Evolutionary conservation across 139 green algal species (phyloP), one percentile per base, ranked within the genome.

Genomic region (Tetraselmis chui): DNA sequence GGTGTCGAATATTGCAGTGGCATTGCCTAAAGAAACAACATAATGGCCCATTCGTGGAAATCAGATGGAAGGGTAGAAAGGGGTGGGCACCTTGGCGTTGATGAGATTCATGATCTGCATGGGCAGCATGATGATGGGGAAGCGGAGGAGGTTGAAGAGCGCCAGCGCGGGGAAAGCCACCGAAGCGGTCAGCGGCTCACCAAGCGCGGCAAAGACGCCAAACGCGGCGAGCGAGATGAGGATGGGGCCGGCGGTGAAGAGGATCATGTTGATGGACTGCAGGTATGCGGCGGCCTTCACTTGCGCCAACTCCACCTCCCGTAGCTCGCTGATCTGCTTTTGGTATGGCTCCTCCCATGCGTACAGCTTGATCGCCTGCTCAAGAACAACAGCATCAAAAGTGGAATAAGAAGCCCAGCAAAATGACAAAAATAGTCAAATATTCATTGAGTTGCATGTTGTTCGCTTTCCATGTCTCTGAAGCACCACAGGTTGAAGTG

Each of bases 281-380:
- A 67, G 45, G 45, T 25, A 67, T 5, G 45, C 45, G 45, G 45
- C 45, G 45, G 45, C 45, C 45, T 67, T 80, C 11, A 67, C 45
- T 67, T 67, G 78, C 23, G 25, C 28, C 45, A 97, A 85, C 89
- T 98, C 94, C 28, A 86, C 59, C 30, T 92, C 88, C 0, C 94
- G 84, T 59, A 97, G 84, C n/a, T 86, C 79, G 23, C 76, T 84
- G 81, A 98, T 94, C 67, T 90, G 91, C 2, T 92, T 79, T 59
- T 90, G 80, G 85, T 97, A 98, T 0, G 94, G 84, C n/a, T 88
- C 77, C 87, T 98, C 94, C 93, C 93, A 98, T 11, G 94, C 93
- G 80, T 97, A 97, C 83, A 98, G 92, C 90, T 98, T 98, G 89
- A 98, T 97, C 75, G 94, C 94, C 85, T 95, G 93, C 82, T 96